Evolutionary conservation across 352 stramenopile genomes (phyloP).

Genomic region (Phytophthora syringae): DNA sequence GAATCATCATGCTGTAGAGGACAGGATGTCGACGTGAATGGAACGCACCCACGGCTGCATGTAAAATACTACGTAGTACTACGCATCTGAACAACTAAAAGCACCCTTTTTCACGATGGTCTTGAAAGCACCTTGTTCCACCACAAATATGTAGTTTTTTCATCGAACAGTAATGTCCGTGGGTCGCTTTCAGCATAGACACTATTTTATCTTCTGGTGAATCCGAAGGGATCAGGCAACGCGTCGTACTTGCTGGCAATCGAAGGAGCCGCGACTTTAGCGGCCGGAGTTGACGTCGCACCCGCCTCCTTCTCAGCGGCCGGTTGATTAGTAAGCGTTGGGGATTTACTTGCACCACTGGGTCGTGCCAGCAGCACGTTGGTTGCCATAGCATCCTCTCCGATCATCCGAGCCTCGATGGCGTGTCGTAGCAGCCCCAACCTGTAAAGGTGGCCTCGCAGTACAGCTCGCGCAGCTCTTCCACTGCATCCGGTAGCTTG

Average conservation of each 20-base stretch:
- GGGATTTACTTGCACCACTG: not conserved
- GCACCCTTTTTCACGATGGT: no score
- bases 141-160: no score
- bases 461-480: conserved; percentile 77
- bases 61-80: no score
- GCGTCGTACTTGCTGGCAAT: conserved; percentile 54
- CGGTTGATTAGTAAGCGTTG: not conserved
- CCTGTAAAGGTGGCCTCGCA: conserved; percentile 79
- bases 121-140: no score
- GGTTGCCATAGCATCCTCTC: conserved; percentile 50
- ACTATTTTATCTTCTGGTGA: no score
- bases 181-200: no score
- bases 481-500: conserved; percentile 56
- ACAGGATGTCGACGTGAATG: no score
- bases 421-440: conserved; percentile 72
- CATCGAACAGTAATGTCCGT: no score
- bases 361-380: conserved; percentile 27
- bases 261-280: not conserved
- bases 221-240: conserved; percentile 72
- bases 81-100: no score
- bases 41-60: no score
- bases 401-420: conserved; percentile 82
- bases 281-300: conserved; percentile 1
- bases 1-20: no score
- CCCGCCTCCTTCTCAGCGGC: not conserved